Evolutionary conservation across 2,329 filamentous ascomycete genomes (phyloP), one percentile per base, ranked within the genome.

Genomic region (Cercospora nicotianae): DNA sequence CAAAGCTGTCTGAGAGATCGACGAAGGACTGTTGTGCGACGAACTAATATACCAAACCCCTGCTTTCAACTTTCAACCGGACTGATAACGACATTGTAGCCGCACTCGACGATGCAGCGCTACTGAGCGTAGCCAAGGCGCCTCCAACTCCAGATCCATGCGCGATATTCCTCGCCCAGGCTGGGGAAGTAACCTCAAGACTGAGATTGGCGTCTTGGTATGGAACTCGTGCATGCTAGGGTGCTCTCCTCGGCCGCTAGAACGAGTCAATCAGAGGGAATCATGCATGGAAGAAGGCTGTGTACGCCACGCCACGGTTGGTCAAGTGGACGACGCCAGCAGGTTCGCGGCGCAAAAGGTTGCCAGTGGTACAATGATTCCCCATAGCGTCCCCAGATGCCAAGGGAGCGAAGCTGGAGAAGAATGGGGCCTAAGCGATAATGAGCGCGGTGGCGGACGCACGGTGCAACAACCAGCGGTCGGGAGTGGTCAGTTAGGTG

Each of bases 31-130:
- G 60, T 59, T 66, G 67, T 69, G 59, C 67, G 55, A 69, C 63
- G 45, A 36, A 30, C 33, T 69, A 53, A 65, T 68, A 68, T 68
- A 65, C 12, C 39, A 42, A 4, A 9, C 30, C 42, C 60, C 31
- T 60, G 65, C 61, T 61, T 23, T 67, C 65, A 67, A 60, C 65
- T 64, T 64, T 65, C 66, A 68, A 62, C 66, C 66, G 66, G 58
- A 45, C 23, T 20, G 39, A 30, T 23, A 16, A 36, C 57, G 58
- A 55, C 66, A 57, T 33, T 28, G n/a, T 16, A 51, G 62, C 66
- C 51, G 39, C 64, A 62, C 45, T 61, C 42, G 58, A 65, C 55
- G 62, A 58, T 59, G 59, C 45, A 57, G 36, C 26, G 42, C 66
- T 20, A 48, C 62, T 33, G 26, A 8, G 33, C 7, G 58, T 42